Conservation (phyloP, 805 yeast species). For the Yamadazyma endophytica region DNA sequence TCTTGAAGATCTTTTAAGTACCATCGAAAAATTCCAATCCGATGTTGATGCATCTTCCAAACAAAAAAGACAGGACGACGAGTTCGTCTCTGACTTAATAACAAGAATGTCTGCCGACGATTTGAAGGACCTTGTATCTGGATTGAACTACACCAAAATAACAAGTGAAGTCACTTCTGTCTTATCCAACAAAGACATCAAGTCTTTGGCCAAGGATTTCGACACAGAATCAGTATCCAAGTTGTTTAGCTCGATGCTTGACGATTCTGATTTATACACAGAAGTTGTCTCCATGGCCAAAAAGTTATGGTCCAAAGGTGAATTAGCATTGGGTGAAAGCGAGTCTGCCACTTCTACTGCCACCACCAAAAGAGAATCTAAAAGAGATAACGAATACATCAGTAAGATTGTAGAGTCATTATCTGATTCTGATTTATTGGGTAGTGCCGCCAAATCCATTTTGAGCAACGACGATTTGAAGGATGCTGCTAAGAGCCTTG, state of each 20-base stretch:
- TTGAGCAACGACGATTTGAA: conserved; percentile 17
- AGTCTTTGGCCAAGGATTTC: conserved; percentile 6
- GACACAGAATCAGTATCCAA: conserved; percentile 8
- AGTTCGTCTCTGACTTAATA: conserved; percentile 4
- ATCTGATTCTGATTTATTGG: conserved; percentile 18
- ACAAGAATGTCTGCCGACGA: conserved; percentile 6
- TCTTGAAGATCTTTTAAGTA: conserved; percentile 6
- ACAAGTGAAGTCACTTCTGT: conserved; percentile 5
- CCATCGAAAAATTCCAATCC: conserved; percentile 8
- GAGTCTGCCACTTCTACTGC: conserved; percentile 3
- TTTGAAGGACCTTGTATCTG: conserved; percentile 7
- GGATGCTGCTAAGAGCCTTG: conserved; percentile 16
- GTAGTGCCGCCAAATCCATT: conserved; percentile 18
- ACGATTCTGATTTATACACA: conserved; percentile 12
- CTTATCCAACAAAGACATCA: conserved; percentile 5
- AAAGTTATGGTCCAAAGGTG: conserved; percentile 12
- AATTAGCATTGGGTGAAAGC: conserved; percentile 4
- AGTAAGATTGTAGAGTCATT: conserved; percentile 17
- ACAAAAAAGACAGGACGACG: conserved; percentile 7
- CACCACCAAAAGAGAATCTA: conserved; percentile 7
- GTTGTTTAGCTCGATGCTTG: conserved; percentile 14
- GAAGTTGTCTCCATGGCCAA: conserved; percentile 15
- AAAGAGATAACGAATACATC: conserved; percentile 15
- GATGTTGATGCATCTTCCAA: conserved; percentile 1
- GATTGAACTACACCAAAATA: conserved; percentile 6